These are phyloP conservation scores for Discostella stelligeroides DNA, from an alignment of 108 stramenopile species.

Conservation along the genomic window DNA sequence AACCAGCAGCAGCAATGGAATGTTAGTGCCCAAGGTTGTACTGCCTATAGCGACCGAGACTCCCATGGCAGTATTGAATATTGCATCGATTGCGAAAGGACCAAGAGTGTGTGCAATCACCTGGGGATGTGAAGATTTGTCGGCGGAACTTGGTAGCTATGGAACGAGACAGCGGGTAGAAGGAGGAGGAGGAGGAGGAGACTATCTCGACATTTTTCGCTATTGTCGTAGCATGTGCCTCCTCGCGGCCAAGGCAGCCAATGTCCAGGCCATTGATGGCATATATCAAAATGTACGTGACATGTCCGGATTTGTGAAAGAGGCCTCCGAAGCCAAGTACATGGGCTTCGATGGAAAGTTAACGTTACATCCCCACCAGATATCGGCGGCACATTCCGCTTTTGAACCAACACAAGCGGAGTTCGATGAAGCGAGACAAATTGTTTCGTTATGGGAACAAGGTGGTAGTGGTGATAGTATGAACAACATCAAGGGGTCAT, in stretches of 20 bases:
- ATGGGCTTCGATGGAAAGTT: constrained; percentile 54
- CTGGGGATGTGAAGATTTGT: constrained; percentile 53
- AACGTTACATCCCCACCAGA: constrained; percentile 44
- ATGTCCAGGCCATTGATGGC: constrained; percentile 52
- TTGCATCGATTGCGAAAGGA: constrained; percentile 41
- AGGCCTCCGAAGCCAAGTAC: constrained; percentile 28
- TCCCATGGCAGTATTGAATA: constrained; percentile 38
- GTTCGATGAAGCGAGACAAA: constrained; percentile 21
- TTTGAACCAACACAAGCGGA: constrained; percentile 38
- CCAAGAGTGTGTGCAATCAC: constrained; percentile 45
- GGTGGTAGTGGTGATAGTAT: not conserved
- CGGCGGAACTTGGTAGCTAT: constrained; percentile 38
- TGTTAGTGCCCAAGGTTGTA: constrained; percentile 14
- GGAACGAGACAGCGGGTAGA: constrained; percentile 19
- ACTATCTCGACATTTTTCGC: constrained; percentile 36
- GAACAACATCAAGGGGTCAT: constrained; percentile 13
- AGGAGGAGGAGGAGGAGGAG: constrained; percentile 20
- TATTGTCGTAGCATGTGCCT: constrained; percentile 50
- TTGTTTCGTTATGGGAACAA: constrained; percentile 40
- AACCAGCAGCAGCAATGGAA: too few species aligned
- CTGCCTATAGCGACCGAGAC: constrained; percentile 52
- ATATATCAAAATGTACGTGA: constrained; percentile 51
- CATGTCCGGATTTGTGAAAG: constrained; percentile 32
- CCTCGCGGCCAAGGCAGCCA: constrained; percentile 45
- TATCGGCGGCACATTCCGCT: constrained; percentile 18